Percentiles rank a stretch among this genome's conserved stretches.
These are phyloP conservation scores for Epichloe sibirici DNA, from an alignment of 2,329 filamentous ascomycete species.

Conservation along the genomic window DNA sequence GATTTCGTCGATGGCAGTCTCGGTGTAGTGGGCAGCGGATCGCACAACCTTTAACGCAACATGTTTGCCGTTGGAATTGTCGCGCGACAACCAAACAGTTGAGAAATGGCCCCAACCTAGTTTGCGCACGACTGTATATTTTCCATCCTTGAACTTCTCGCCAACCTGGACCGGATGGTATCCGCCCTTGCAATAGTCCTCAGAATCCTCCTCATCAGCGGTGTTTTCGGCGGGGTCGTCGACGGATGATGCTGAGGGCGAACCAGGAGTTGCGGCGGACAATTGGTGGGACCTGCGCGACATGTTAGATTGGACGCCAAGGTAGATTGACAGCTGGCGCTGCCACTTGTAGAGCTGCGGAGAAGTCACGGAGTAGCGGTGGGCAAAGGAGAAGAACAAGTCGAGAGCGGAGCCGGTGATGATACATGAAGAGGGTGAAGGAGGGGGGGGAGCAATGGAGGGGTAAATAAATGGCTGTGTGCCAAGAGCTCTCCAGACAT, in stretches of 20 bases:
- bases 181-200: conserved; percentile 98
- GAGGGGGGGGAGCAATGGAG: not conserved
- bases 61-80: conserved; percentile 82
- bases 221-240: conserved; percentile 85
- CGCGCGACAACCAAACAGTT: conserved; percentile 77
- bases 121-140: conserved; percentile 93
- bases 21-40: conserved; percentile 95
- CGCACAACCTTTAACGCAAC: conserved; percentile 96
- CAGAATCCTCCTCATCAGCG: conserved; percentile 94
- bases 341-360: not conserved
- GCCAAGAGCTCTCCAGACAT: not conserved
- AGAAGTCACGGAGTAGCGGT: conserved; percentile 1
- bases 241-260: conserved; percentile 65
- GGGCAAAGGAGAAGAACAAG: not conserved
- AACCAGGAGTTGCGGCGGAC: conserved; percentile 50
- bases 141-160: conserved; percentile 94
- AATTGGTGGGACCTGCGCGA: conserved; percentile 39
- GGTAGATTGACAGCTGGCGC: conserved; percentile 9
- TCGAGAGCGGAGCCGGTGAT: conserved; percentile 4
- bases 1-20: conserved; percentile 97
- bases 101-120: conserved; percentile 98
- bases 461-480: not conserved
- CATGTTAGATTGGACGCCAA: conserved; percentile 4
- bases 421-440: not conserved
- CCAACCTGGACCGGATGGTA: conserved; percentile 93